Evolutionary conservation across 441 rosid species (phyloP).

Genomic region (Gossypium schwendimanii): DNA sequence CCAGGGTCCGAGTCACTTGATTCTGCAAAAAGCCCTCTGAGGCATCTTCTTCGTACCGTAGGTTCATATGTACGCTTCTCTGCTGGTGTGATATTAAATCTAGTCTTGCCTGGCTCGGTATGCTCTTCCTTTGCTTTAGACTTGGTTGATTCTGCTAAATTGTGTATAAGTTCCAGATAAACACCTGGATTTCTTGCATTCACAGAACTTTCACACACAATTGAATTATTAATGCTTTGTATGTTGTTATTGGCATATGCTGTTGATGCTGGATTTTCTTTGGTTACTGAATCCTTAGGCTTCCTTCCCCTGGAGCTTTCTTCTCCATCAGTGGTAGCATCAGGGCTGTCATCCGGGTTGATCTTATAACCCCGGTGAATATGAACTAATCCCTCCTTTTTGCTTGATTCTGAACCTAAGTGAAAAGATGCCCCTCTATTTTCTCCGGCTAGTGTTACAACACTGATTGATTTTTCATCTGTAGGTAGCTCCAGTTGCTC

Average conservation of each 20-base stretch:
- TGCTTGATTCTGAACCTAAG: slow-evolving; percentile 36
- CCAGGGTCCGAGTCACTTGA: slow-evolving; percentile 62
- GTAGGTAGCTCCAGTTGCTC: slow-evolving; percentile 29
- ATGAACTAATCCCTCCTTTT: slow-evolving; percentile 43
- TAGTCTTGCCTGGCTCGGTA: slow-evolving; percentile 33
- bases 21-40: slow-evolving; percentile 73
- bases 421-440: slow-evolving; percentile 78
- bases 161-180: slow-evolving; percentile 32
- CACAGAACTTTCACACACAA: slow-evolving; percentile 49
- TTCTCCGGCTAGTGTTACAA: slow-evolving; percentile 71
- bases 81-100: slow-evolving; percentile 30
- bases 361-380: slow-evolving; percentile 55
- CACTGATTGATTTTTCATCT: slow-evolving; percentile 37
- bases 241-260: slow-evolving; percentile 60
- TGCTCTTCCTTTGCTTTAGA: slow-evolving; percentile 20
- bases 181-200: slow-evolving; percentile 63
- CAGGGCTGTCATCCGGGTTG: slow-evolving; percentile 55
- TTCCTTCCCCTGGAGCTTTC: slow-evolving; percentile 22
- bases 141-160: slow-evolving; percentile 21
- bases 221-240: slow-evolving; percentile 67
- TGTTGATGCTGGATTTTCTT: slow-evolving; percentile 28
- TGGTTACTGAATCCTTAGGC: slow-evolving; percentile 18
- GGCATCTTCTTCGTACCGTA: slow-evolving; percentile 58
- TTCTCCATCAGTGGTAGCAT: slow-evolving; percentile 52
- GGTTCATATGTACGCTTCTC: slow-evolving; percentile 52